Evolutionary conservation across 2,329 filamentous ascomycete genomes (phyloP), one percentile per base, ranked within the genome.

Genomic region (Aureobasidium vineae): DNA sequence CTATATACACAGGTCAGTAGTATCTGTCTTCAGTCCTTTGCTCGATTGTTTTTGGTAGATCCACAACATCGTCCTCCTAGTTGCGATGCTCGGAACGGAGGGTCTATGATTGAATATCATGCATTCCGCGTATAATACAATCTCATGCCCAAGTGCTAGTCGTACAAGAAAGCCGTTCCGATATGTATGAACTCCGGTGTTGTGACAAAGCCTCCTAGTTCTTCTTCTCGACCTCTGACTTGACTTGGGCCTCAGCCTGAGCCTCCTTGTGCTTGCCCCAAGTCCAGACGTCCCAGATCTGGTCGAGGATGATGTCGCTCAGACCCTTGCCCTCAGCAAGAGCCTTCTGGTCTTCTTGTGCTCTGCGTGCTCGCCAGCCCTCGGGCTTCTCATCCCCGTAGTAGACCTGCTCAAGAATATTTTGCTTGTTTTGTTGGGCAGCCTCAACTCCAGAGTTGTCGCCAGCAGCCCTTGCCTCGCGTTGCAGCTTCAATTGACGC

Each of bases 311-410:
- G 70, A 78, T 76, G 67, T 77, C 76, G 6, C 70, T 73, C 68
- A 75, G 74, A 4, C 75, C 73, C 57, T 77, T 77, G 1, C 76
- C 76, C 59, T 75, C 74, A 49, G 76, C 76, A 23, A 77, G 67
- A 68, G 76, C 75, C 70, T 79, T 78, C 73, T 75, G 76, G 68
- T 81, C 79, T 74, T 82, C 80, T 68, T 77, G 75, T 68, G 81
- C 68, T 65, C 80, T 70, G 69, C 76, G 71, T 33, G 67, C 70
- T 71, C 79, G 80, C 81, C 81, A 83, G 16, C 76, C 78, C 65
- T 79, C 78, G 59, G 74, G 73, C 70, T 79, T 76, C 54, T 74
- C 75, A 8, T 68, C 66, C 74, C 78, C 75, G 77, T 77, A 68
- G 75, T 77, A 78, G 52, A 78, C 65, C 67, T 73, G 75, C 40